Evolutionary conservation across 2,329 filamentous ascomycete species (phyloP), one percentile per base, ranked within the genome.

Genomic region (Orbilia brochopaga): DNA sequence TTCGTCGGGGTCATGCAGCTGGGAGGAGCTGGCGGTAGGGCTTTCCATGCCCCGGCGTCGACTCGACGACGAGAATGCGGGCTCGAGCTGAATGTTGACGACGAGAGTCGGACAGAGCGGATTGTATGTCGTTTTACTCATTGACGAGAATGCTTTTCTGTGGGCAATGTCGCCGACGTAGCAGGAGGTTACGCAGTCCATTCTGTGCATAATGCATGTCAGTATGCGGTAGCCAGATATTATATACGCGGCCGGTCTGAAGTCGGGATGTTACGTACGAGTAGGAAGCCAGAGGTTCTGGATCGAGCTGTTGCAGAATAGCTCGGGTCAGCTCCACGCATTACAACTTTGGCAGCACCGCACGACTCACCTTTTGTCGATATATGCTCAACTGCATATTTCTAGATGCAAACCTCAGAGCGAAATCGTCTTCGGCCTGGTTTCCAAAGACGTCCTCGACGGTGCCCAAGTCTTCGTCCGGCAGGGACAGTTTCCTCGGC

Each of bases 161-260:
- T 73, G 69, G n/a, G 69, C 69, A 44, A 73, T 67, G 40, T 73
- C 69, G 35, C 69, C 69, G 56, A 73, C 69, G 27, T 73, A 73
- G 46, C 69, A 73, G 11, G 69, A 72, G 7, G 67, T 72, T 56
- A 72, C 60, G 37, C 55, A 72, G 32, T 72, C 60, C 19, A 72
- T 51, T 19, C 67, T 72, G 52, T 5, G 19, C 44, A n/a, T n/a
- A n/a, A n/a, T n/a, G n/a, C n/a, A n/a, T n/a, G n/a, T n/a, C n/a
- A n/a, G n/a, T n/a, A n/a, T n/a, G n/a, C n/a, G n/a, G n/a, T n/a
- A n/a, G n/a, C n/a, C n/a, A 19, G 19, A 32, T 32, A 32, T 32
- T 5, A 48, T 48, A 21, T 23, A 3, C 15, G n/a, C 40, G 17
- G 40, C 17, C 3, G 17, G 44, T 10, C 19, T 2, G 5, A 19